These are phyloP conservation scores for Annulohypoxylon moriforme DNA, from an alignment of 495 filamentous ascomycete genomes.

Conservation along the genomic window DNA sequence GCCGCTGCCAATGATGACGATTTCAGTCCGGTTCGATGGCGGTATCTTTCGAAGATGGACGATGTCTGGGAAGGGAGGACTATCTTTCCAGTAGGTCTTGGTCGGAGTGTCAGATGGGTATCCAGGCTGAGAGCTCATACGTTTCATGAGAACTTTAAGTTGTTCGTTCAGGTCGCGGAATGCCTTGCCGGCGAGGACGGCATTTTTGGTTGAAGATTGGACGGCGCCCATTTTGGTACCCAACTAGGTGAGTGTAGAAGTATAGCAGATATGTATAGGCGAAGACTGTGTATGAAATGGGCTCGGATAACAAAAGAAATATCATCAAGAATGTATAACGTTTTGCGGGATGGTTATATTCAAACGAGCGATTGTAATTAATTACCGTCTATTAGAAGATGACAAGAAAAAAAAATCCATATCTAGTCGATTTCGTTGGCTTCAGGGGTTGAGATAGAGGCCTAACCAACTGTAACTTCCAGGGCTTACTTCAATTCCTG, in stretches of 20 bases:
- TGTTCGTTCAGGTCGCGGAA: slow-evolving; percentile 20
- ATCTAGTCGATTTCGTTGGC: too few relatives aligned
- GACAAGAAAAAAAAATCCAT: not conserved
- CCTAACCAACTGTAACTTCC: not conserved
- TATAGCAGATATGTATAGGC: not conserved
- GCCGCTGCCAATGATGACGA: slow-evolving; percentile 71
- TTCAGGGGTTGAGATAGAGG: not conserved
- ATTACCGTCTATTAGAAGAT: not conserved
- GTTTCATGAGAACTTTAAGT: slow-evolving; percentile 32
- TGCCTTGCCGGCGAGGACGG: slow-evolving; percentile 17
- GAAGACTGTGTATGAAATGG: not conserved
- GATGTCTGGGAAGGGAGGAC: slow-evolving; percentile 62
- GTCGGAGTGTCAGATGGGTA: slow-evolving; percentile 63
- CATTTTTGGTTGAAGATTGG: slow-evolving; percentile 34
- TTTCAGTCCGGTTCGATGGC: slow-evolving; percentile 59
- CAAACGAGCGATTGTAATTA: not conserved
- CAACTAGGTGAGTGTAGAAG: not conserved
- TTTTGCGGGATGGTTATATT: slow-evolving; percentile 3
- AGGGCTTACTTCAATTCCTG: not conserved
- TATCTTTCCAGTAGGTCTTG: slow-evolving; percentile 68
- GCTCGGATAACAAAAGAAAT: not conserved
- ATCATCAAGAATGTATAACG: slow-evolving; percentile 1
- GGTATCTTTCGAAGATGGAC: slow-evolving; percentile 56
- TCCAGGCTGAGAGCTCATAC: slow-evolving; percentile 41
- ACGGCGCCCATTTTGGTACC: slow-evolving; percentile 47